These are phyloP conservation scores for Populus hybrid DNA, from an alignment of 441 rosid genomes.

Conservation along the genomic window DNA sequence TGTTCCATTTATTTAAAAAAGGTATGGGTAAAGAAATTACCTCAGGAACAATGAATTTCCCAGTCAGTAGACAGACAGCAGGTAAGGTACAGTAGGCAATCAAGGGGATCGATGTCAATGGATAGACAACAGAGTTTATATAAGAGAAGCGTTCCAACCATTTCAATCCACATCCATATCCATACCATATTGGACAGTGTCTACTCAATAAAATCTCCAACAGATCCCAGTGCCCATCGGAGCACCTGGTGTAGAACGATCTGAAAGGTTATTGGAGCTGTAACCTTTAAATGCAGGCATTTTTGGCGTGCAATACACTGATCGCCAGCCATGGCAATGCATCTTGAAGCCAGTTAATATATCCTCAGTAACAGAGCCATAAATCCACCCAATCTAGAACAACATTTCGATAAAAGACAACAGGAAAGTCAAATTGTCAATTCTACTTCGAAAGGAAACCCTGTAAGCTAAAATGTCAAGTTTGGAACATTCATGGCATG, in stretches of 20 bases:
- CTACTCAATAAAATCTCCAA: conserved; percentile 93
- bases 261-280: conserved; percentile 97
- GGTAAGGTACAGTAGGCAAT: conserved; percentile 85
- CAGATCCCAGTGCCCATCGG: conserved; percentile 96
- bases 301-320: conserved; percentile 87
- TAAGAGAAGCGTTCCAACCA: conserved; percentile 82
- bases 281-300: conserved; percentile 92
- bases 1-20: conserved; percentile 9
- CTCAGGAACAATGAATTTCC: conserved; percentile 92
- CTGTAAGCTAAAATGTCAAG: neutral
- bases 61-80: conserved; percentile 90
- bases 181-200: conserved; percentile 98
- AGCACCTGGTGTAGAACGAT: conserved; percentile 98
- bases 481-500: neutral
- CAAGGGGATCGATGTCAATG: conserved; percentile 89
- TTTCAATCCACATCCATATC: conserved; percentile 87
- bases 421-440: conserved; percentile 1
- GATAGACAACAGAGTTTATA: conserved; percentile 90
- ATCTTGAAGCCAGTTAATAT: conserved; percentile 99
- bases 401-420: neutral
- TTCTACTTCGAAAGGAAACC: neutral
- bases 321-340: conserved; percentile 99
- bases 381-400: conserved; percentile 93
- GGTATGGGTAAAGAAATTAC: conserved; percentile 32
- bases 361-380: conserved; percentile 97